These are phyloP conservation scores for Mycosphaerelloides madeirae DNA, from an alignment of 2,329 filamentous ascomycete genomes.

Conservation along the genomic window DNA sequence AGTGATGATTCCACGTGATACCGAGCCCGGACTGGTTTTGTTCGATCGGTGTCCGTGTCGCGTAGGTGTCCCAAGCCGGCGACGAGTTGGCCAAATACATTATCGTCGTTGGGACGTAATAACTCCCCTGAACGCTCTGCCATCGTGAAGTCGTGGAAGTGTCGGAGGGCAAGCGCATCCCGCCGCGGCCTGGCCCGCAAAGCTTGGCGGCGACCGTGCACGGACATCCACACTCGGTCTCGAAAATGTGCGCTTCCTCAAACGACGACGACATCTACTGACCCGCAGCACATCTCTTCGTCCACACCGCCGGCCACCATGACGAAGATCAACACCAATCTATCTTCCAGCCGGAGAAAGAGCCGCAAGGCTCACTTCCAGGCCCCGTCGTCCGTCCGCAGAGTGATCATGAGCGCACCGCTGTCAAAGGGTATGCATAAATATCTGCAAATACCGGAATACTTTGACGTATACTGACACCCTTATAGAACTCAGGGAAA, in stretches of 20 bases:
- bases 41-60: too few species aligned
- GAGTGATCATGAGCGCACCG: conserved; percentile 94
- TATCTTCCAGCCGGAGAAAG: conserved; percentile 90
- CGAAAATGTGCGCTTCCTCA: neutral
- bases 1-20: too few species aligned
- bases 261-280: conserved; percentile 21
- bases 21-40: too few species aligned
- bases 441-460: conserved; percentile 6
- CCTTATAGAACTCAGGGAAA: conserved; percentile 72
- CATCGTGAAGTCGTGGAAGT: too few species aligned
- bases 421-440: conserved; percentile 65
- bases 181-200: too few species aligned
- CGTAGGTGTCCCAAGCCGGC: too few species aligned
- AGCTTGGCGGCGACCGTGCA: neutral
- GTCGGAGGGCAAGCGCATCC: too few species aligned
- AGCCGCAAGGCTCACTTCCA: conserved; percentile 97
- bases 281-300: conserved; percentile 12
- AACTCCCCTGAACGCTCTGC: too few species aligned
- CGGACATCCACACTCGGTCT: neutral
- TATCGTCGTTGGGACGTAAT: too few species aligned
- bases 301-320: conserved; percentile 49
- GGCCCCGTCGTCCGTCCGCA: conserved; percentile 89
- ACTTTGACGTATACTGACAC: conserved; percentile 21
- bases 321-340: conserved; percentile 63
- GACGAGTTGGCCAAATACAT: too few species aligned